A percentile compares a stretch with the other conserved stretches of the same genome.
phyloP scores from a whole-genome alignment of 2,329 filamentous ascomycete species.

The Aspergillus melleus region DNA sequence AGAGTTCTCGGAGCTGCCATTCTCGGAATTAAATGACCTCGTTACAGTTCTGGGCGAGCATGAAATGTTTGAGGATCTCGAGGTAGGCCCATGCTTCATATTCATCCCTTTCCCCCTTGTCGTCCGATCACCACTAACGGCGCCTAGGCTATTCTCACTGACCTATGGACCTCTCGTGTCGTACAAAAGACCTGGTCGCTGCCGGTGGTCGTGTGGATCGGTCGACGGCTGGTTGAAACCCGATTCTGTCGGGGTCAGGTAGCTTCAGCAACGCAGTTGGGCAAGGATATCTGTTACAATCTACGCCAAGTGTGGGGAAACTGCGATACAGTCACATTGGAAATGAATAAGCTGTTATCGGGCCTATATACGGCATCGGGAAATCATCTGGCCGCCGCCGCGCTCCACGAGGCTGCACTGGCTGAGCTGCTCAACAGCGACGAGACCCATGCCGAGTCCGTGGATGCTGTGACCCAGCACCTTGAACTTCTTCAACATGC shows the following conservation, averaged over 20 bases:
- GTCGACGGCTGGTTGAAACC: constrained; percentile 54
- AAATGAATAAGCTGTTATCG: constrained; percentile 52
- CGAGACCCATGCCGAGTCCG: constrained; percentile 17
- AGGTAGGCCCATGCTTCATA: constrained; percentile 20
- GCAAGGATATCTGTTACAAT: constrained; percentile 58
- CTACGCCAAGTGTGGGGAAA: constrained; percentile 54
- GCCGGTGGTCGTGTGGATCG: constrained; percentile 51
- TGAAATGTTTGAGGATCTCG: constrained; percentile 38
- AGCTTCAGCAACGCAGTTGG: constrained; percentile 47
- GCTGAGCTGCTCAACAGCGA: constrained; percentile 31
- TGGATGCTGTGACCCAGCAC: constrained; percentile 30
- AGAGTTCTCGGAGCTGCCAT: constrained; percentile 37
- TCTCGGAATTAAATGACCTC: constrained; percentile 37
- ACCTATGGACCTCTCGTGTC: constrained; percentile 50
- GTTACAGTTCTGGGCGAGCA: constrained; percentile 40
- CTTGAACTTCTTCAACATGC: constrained; percentile 32
- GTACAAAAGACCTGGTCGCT: constrained; percentile 48
- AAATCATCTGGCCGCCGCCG: constrained; percentile 30
- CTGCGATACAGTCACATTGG: constrained; percentile 48
- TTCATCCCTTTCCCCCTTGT: neutral
- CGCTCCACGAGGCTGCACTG: constrained; percentile 32
- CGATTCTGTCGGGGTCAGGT: constrained; percentile 52
- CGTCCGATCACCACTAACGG: neutral
- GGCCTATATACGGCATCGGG: constrained; percentile 48
- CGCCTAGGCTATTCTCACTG: constrained; percentile 37